Evolutionary conservation across 1,139 yeast genomes (phyloP).

Genomic region (Blastobotrys buckinghamii): DNA sequence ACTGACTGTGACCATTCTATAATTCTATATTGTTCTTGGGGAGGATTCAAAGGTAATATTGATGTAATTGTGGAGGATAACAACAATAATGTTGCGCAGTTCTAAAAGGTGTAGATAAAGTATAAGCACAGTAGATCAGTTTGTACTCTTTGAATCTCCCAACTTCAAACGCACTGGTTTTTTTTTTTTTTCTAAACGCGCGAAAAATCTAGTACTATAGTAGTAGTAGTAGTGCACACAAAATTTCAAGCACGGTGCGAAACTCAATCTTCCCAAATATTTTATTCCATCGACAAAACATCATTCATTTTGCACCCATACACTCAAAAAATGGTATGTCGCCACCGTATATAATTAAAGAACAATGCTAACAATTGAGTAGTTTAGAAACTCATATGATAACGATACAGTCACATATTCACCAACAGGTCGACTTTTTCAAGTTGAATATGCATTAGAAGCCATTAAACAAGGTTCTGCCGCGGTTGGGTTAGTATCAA

Average conservation of each 20-base stretch:
- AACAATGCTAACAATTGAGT: not conserved
- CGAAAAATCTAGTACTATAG: too few relatives aligned
- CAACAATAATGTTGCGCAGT: not conserved
- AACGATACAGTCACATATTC: constrained; percentile 97
- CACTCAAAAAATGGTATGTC: not conserved
- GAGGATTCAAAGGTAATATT: too few relatives aligned
- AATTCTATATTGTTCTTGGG: not conserved
- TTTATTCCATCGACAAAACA: constrained; percentile 3
- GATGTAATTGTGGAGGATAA: too few relatives aligned
- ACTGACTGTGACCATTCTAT: constrained; percentile 32
- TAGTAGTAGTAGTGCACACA: too few relatives aligned
- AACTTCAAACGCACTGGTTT: too few relatives aligned
- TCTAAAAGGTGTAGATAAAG: too few relatives aligned
- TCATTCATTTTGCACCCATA: too few relatives aligned
- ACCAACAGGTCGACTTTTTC: constrained; percentile 95
- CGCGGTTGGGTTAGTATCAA: constrained; percentile 87
- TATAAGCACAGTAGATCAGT: too few relatives aligned
- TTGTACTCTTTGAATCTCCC: too few relatives aligned
- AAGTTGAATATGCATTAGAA: constrained; percentile 91
- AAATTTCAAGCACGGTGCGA: too few relatives aligned
- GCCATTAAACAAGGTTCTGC: constrained; percentile 98
- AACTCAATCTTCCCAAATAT: not conserved
- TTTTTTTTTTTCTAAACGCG: too few relatives aligned
- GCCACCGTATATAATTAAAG: constrained; percentile 6
- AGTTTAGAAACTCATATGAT: constrained; percentile 97